phyloP scores from a whole-genome alignment of 2,329 filamentous ascomycete genomes.

The Erysiphe pulchra region DNA sequence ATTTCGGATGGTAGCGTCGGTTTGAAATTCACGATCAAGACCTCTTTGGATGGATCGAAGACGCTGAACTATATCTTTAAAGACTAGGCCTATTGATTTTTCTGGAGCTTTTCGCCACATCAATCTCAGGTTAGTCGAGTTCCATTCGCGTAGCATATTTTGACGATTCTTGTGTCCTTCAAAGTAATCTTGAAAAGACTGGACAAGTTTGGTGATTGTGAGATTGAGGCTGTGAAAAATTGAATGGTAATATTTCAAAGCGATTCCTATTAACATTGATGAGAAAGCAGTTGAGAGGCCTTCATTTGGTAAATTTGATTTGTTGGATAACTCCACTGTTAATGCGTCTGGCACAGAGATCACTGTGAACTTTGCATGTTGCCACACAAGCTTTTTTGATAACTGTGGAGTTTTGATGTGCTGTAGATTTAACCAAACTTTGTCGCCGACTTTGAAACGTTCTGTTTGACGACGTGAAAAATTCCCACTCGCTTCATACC shows the following conservation, averaged over 20 bases:
- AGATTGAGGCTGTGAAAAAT: neutral
- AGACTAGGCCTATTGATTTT: neutral
- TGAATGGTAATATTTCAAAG: neutral
- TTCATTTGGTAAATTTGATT: neutral
- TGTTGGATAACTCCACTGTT: neutral
- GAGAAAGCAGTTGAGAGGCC: neutral
- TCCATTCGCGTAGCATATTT: neutral
- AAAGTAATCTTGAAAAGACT: neutral
- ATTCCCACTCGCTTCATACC: no score
- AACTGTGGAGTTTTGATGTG: no score
- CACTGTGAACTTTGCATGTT: no score
- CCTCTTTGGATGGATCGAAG: neutral
- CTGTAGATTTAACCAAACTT: no score
- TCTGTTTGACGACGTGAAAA: no score
- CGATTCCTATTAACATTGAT: neutral
- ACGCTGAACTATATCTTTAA: neutral
- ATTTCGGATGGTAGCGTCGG: neutral
- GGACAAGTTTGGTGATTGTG: neutral
- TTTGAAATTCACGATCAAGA: neutral
- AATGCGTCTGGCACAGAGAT: no score
- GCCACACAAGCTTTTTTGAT: no score
- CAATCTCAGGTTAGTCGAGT: neutral
- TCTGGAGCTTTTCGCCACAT: neutral
- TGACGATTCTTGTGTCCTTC: neutral
- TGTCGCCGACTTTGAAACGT: no score